A percentile compares a stretch with the other conserved stretches of the same genome.
These are phyloP conservation scores for Wickerhamiella brachini DNA, from an alignment of 805 yeast genomes.

Conservation along the genomic window DNA sequence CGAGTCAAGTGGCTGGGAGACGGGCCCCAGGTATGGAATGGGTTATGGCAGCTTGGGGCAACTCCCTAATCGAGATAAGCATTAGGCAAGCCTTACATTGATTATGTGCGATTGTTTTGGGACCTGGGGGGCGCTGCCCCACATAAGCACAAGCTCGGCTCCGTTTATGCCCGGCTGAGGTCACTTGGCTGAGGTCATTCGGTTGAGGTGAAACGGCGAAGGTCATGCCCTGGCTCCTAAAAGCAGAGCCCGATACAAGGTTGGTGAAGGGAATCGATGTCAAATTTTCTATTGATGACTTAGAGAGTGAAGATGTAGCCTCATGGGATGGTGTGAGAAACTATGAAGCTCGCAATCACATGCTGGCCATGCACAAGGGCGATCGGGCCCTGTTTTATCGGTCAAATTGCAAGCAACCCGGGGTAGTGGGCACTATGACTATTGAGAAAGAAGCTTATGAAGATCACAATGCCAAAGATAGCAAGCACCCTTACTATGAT, in stretches of 20 bases:
- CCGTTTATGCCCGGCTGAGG: no score
- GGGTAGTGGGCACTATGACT: constrained; percentile 35
- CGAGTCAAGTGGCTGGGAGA: constrained; percentile 1
- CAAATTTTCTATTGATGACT: constrained; percentile 33
- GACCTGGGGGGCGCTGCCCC: background rate
- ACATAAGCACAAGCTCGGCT: no score
- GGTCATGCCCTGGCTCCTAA: constrained; percentile 35
- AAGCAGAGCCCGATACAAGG: constrained; percentile 41
- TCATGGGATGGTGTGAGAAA: constrained; percentile 54
- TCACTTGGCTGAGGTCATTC: background rate
- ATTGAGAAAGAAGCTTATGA: constrained; percentile 22
- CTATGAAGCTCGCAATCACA: constrained; percentile 40
- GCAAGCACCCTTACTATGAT: constrained; percentile 34
- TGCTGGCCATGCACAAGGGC: constrained; percentile 34
- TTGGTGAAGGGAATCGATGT: constrained; percentile 38
- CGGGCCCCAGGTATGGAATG: background rate
- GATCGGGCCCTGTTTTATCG: constrained; percentile 41
- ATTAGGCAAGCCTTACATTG: background rate
- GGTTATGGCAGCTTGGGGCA: background rate
- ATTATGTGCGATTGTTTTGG: background rate
- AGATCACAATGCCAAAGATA: constrained; percentile 28
- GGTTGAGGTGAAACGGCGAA: no score
- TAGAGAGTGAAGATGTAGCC: constrained; percentile 28
- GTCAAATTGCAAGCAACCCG: constrained; percentile 42
- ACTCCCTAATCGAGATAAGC: background rate